Base-by-base conservation (phyloP, 2,329 filamentous ascomycete species). In the Aspergillus amoenus region DNA sequence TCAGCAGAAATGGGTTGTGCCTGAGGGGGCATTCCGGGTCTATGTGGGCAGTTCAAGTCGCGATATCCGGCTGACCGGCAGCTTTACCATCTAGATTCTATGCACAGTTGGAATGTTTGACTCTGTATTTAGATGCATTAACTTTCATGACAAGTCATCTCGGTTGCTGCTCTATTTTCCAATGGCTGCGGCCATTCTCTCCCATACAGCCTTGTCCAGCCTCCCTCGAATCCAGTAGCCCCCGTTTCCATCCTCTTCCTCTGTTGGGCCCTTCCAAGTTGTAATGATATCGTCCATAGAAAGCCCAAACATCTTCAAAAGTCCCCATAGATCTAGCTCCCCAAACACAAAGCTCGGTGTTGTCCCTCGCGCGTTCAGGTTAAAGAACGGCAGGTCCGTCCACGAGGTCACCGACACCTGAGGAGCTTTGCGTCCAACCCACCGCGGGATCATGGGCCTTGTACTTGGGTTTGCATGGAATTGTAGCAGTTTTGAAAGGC, bases 1-100 rank as follows among this genome's bases (percentile, higher is more conserved):
- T 7, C 59, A 58, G 7, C 72, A 75, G 63, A 65, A 72, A 44
- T 76, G 73, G 73, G 64, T 69, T 43, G 62, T 72, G 59, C 66
- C 59, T 3, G 24, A 49, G 12, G 66, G 68, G 6, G 57, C 37
- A 4, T 69, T 67, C 30, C 44, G 42, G 12, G 61, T 71, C 4
- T 63, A 63, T 56, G 63, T 69, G 17, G 70, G 70, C 4, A 60
- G 62, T 39, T 67, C 63, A 30, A 66, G 61, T 40, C 60, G 64
- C 5, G 68, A 71, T 56, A 49, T 71, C 41, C 58, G 55, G 8
- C 32, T 64, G 42, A 61, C 56, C 18, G 64, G 64, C 0, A 56
- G 45, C 6, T 60, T 68, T 44, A 34, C 22, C 11, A 21, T 52
- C 12, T 56, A 42, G 34, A 4, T 9, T 11, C 27, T 11, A 8